These are phyloP conservation scores for Acer saccharum DNA, from an alignment of 345 rosid genomes.

Conservation along the genomic window DNA sequence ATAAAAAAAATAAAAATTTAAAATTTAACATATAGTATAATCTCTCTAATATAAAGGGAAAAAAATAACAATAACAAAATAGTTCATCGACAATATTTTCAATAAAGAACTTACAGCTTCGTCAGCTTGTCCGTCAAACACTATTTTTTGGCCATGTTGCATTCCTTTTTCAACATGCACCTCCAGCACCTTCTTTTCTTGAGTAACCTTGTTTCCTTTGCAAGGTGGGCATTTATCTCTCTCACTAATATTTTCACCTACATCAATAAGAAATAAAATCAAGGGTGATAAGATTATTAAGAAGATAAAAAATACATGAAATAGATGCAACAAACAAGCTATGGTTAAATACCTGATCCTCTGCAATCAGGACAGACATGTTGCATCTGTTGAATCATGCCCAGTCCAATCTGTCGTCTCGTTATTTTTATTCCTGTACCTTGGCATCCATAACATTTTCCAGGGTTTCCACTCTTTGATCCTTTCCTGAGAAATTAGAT, in stretches of 20 bases:
- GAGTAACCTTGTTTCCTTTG: slow-evolving; percentile 48
- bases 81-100: not conserved
- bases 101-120: slow-evolving; percentile 52
- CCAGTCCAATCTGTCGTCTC: slow-evolving; percentile 43
- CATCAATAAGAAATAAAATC: not conserved
- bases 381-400: slow-evolving; percentile 67
- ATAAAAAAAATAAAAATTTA: not conserved
- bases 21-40: not conserved
- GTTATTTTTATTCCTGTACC: slow-evolving; percentile 63
- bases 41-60: not conserved
- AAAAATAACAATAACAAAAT: not conserved
- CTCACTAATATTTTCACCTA: slow-evolving; percentile 59
- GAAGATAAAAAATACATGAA: not conserved
- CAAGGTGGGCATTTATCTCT: slow-evolving; percentile 58
- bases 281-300: not conserved
- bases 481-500: slow-evolving; percentile 47
- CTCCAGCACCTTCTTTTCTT: slow-evolving; percentile 59
- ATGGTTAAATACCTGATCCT: slow-evolving; percentile 42
- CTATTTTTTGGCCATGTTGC: slow-evolving; percentile 52
- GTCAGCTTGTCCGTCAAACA: slow-evolving; percentile 61
- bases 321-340: not conserved
- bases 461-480: slow-evolving; percentile 54
- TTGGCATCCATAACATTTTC: slow-evolving; percentile 53
- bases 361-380: slow-evolving; percentile 59
- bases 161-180: slow-evolving; percentile 68